Evolutionary conservation across 352 stramenopile species (phyloP).

Genomic region (Pythium vanterpoolii): DNA sequence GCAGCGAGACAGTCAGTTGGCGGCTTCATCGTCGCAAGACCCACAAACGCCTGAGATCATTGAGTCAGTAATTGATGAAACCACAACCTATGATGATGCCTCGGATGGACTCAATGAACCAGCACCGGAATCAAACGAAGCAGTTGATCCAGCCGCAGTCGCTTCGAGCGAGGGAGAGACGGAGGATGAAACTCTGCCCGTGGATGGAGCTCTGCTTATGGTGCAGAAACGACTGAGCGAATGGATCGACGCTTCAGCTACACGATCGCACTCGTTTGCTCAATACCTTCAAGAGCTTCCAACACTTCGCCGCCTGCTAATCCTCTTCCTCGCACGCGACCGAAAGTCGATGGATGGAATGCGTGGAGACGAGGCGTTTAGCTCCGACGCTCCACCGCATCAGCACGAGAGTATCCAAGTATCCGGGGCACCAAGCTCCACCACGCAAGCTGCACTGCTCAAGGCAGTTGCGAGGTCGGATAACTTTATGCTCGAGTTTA

Average conservation of each 20-base stretch:
- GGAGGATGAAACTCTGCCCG: constrained; percentile 25
- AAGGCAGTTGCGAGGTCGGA: constrained; percentile 13
- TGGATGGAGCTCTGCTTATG: constrained; percentile 36
- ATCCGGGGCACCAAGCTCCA: neutral
- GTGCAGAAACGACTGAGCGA: constrained; percentile 12
- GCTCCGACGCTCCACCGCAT: neutral
- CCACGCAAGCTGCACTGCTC: neutral
- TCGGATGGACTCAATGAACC: neutral
- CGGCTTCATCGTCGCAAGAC: constrained; percentile 5
- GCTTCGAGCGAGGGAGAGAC: neutral
- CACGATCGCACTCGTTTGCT: neutral
- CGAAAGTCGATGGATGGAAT: constrained; percentile 9
- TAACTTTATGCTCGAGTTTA: constrained; percentile 60
- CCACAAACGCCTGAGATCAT: constrained; percentile 2
- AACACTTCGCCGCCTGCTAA: constrained; percentile 8
- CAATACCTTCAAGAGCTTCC: constrained; percentile 9
- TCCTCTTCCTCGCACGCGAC: constrained; percentile 19
- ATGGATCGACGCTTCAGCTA: neutral
- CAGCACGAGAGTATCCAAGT: neutral
- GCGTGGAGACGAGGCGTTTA: neutral
- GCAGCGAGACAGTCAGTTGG: neutral
- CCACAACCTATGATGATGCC: neutral
- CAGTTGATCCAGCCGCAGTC: neutral
- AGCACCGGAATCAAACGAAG: neutral
- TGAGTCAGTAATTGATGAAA: neutral